A percentile compares a stretch with the other conserved stretches of the same genome.
These are phyloP conservation scores for Aspergillus versicolor DNA, from an alignment of 2,329 filamentous ascomycete species.

Conservation along the genomic window DNA sequence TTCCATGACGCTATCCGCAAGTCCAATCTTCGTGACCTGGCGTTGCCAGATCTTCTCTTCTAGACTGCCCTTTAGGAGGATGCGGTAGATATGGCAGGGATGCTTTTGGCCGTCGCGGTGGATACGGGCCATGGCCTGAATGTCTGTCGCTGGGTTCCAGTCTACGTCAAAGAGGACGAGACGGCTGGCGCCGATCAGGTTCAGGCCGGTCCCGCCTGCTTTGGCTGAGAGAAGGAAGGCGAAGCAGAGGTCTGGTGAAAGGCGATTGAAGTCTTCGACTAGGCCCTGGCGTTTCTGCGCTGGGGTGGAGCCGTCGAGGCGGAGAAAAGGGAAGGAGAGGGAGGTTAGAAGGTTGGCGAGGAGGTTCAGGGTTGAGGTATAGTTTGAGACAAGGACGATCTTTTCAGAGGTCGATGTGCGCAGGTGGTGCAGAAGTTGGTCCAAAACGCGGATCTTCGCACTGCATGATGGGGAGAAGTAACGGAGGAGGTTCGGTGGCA, in stretches of 20 bases:
- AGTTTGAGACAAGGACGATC: constrained; percentile 73
- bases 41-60: constrained; percentile 76
- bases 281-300: constrained; percentile 63
- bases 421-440: constrained; percentile 63
- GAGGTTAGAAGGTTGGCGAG: constrained; percentile 61
- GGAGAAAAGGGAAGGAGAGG: constrained; percentile 62
- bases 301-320: constrained; percentile 68
- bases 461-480: constrained; percentile 58
- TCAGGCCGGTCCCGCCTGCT: constrained; percentile 68
- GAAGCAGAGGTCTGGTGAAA: constrained; percentile 56
- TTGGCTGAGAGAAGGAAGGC: constrained; percentile 73
- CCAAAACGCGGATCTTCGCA: constrained; percentile 66
- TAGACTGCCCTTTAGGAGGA: constrained; percentile 66
- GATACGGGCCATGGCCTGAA: constrained; percentile 73
- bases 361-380: constrained; percentile 69
- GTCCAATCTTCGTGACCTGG: constrained; percentile 68
- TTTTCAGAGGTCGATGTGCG: constrained; percentile 65
- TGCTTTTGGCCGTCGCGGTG: constrained; percentile 70
- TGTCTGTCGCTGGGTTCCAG: constrained; percentile 73
- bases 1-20: constrained; percentile 71
- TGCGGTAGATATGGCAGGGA: constrained; percentile 67
- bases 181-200: constrained; percentile 68
- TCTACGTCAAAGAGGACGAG: constrained; percentile 72
- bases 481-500: constrained; percentile 56
- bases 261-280: constrained; percentile 69